Percentiles rank a stretch among this genome's conserved stretches.
phyloP scores from a whole-genome alignment of 2,329 filamentous ascomycete genomes.

The Hypoxylon sp. region DNA sequence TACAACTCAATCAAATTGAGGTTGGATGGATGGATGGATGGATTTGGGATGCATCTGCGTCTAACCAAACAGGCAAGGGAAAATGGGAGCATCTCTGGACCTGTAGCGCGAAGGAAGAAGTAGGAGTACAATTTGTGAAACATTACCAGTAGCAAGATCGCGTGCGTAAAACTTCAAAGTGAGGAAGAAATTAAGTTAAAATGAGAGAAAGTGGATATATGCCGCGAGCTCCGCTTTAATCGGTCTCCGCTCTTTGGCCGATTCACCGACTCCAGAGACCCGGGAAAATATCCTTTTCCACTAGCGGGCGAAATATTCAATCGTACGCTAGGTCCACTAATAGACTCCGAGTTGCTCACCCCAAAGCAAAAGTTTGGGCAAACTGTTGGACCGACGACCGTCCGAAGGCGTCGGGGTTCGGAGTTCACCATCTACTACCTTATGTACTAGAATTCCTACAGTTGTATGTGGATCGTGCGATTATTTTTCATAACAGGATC shows the following conservation, averaged over 20 bases:
- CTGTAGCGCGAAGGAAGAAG: not conserved
- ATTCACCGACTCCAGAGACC: conserved; percentile 26
- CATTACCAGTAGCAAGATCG: conserved; percentile 23
- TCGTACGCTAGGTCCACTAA: not conserved
- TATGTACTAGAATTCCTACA: conserved; percentile 8
- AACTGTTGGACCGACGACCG: not conserved
- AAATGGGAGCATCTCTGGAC: not conserved
- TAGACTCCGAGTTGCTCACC: conserved; percentile 1
- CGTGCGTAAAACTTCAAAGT: conserved; percentile 14
- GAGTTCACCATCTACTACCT: conserved; percentile 17
- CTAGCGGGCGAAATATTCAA: conserved; percentile 8
- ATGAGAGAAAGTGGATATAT: conserved; percentile 25
- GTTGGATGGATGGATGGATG: conserved; percentile 26
- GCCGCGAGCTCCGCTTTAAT: conserved; percentile 19
- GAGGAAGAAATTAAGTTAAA: conserved; percentile 7
- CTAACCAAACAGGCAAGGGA: conserved; percentile 20
- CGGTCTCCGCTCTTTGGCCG: conserved; percentile 35
- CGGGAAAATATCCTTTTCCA: not conserved
- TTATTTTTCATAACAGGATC: not conserved
- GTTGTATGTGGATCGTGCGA: conserved; percentile 12
- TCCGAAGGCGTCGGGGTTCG: conserved; percentile 22
- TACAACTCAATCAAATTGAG: conserved; percentile 1
- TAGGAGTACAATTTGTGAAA: conserved; percentile 18
- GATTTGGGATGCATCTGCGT: conserved; percentile 27
- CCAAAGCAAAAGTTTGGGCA: not conserved